phyloP scores from a whole-genome alignment of 1,284 basidiomycete genomes.

The Tranzscheliella williamsii region DNA sequence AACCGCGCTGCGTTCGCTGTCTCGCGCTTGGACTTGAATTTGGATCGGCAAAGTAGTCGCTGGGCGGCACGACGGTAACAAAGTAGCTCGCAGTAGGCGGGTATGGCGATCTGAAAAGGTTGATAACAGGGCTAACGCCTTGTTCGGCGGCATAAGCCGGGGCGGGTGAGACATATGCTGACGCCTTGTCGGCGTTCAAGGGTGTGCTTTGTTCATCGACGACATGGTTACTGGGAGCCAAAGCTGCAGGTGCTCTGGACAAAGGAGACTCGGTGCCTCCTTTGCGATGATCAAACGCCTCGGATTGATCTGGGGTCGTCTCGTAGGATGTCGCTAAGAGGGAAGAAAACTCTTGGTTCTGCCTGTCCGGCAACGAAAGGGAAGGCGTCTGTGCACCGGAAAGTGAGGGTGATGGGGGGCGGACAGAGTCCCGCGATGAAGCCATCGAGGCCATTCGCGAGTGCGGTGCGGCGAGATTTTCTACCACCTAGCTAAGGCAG shows the following conservation, averaged over 20 bases:
- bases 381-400: too few relatives aligned
- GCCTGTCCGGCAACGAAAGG: too few relatives aligned
- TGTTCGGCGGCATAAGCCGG: slow-evolving; percentile 4
- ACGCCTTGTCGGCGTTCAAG: too few relatives aligned
- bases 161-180: too few relatives aligned
- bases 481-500: too few relatives aligned
- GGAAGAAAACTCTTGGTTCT: too few relatives aligned
- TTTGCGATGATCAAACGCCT: neutral
- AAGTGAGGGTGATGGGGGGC: too few relatives aligned
- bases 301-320: neutral
- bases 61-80: slow-evolving; percentile 45
- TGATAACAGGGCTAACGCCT: slow-evolving; percentile 28
- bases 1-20: slow-evolving; percentile 42
- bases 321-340: neutral
- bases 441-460: too few relatives aligned
- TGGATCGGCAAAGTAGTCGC: slow-evolving; percentile 16
- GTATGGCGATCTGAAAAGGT: slow-evolving; percentile 21
- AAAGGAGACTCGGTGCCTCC: neutral
- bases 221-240: neutral
- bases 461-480: too few relatives aligned
- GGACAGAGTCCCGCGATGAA: too few relatives aligned
- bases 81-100: slow-evolving; percentile 36
- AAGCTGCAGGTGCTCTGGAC: neutral
- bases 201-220: neutral
- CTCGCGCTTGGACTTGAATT: slow-evolving; percentile 10